These are phyloP conservation scores for Salvia rosmarinus DNA, from an alignment of 257 asterid species.

Conservation along the genomic window DNA sequence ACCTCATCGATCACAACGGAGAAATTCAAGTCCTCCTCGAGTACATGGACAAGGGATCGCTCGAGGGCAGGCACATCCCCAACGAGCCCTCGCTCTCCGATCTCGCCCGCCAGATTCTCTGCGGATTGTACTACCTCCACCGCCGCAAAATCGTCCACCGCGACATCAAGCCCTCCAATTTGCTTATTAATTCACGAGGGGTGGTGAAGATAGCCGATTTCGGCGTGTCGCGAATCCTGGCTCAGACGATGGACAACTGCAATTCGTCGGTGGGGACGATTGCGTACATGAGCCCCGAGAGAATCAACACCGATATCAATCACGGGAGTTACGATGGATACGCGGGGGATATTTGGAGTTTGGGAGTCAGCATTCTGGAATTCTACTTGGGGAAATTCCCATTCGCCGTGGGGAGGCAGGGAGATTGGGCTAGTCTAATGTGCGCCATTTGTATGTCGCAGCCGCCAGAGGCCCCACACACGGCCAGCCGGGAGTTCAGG, in stretches of 20 bases:
- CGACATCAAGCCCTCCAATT: constrained; percentile 86
- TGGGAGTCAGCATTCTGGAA: constrained; percentile 87
- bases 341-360: constrained; percentile 93
- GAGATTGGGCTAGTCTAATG: constrained; percentile 96
- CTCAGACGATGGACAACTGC: constrained; percentile 90
- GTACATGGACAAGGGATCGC: constrained; percentile 80
- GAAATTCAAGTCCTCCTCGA: constrained; percentile 84
- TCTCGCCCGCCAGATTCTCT: constrained; percentile 71
- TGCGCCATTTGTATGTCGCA: constrained; percentile 87
- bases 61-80: constrained; percentile 66
- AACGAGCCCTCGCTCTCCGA: constrained; percentile 66
- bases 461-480: constrained; percentile 83
- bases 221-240: constrained; percentile 69
- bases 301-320: constrained; percentile 91
- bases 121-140: constrained; percentile 78
- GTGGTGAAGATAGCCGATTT: constrained; percentile 81
- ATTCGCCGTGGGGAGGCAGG: constrained; percentile 73
- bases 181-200: constrained; percentile 62
- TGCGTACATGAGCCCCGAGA: constrained; percentile 91
- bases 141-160: constrained; percentile 79
- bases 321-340: constrained; percentile 81
- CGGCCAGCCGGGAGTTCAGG: constrained; percentile 71
- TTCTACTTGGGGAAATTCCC: constrained; percentile 85
- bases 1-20: constrained; percentile 74
- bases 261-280: constrained; percentile 90